Evolutionary conservation across 352 stramenopile genomes (phyloP), one percentile per base, ranked within the genome.

Genomic region (Peronospora destructor): DNA sequence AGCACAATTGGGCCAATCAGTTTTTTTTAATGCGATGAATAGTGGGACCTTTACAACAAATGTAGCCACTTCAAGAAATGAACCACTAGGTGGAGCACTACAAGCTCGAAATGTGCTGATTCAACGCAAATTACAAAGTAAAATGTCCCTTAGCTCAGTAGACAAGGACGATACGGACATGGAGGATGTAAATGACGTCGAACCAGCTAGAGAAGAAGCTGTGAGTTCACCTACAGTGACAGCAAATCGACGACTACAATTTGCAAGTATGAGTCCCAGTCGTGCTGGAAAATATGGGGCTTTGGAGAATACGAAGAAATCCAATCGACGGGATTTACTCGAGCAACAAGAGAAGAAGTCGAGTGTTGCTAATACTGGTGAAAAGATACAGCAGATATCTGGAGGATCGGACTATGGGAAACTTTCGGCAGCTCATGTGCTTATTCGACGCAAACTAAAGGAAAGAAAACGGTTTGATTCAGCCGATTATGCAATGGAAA

Each of bases 391-490:
- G 9, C 17, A 48, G 9, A n/a, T 8, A 26, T 1, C 4, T 7
- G 41, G 41, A 26, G 44, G 29, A 1, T 71, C 73, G 19, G 73
- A 83, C 28, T 88, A 86, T 45, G 71, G 75, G 0, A 84, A 84
- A 45, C 57, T 88, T 7, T 77, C 66, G 16, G 77, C 77, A 0
- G 73, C 67, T 0, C 81, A 92, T 32, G 67, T 92, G n/a, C 54
- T 92, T 11, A 75, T 92, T 41, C 82, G 80, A 17, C 81, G 79
- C 8, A 84, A 89, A 38, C 48, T 92, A 11, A 82, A 85, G 47
- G 82, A 92, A 47, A 73, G 82, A 11, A 89, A 92, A 38, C 76
- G 77, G 4, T 91, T 92, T 23, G 79, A 91, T 50, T 92, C 82
- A 25, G 79, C 79, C 0, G 82, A 90, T 55, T 87, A 92, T 52